phyloP scores from a whole-genome alignment of 73 alveolate species.

The Paramecium caudatum region DNA sequence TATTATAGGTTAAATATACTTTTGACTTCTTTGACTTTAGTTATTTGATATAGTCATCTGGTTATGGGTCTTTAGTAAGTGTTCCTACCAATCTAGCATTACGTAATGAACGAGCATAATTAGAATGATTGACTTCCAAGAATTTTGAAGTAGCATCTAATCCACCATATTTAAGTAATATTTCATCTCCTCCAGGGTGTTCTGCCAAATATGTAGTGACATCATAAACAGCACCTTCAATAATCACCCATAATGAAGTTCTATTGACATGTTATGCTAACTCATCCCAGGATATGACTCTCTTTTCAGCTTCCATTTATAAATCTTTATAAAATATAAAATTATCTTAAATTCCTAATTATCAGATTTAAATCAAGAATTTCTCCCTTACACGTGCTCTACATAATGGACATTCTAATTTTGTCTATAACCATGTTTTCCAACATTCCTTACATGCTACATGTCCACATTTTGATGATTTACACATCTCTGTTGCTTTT shows the following conservation, averaged over 20 bases:
- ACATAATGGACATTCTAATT: constrained; percentile 51
- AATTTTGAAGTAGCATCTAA: constrained; percentile 65
- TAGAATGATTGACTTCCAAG: constrained; percentile 58
- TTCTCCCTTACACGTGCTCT: constrained; percentile 53
- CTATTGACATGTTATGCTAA: constrained; percentile 30
- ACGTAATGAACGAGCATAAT: constrained; percentile 72
- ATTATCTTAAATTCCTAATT: constrained; percentile 20
- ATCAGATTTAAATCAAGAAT: constrained; percentile 12
- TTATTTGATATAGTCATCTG: constrained; percentile 48
- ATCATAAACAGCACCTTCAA: constrained; percentile 78
- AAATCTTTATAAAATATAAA: too few relatives aligned
- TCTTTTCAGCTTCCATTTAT: neutral
- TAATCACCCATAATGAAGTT: constrained; percentile 42
- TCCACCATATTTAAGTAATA: constrained; percentile 69
- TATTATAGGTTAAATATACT: neutral
- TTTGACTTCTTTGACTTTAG: neutral
- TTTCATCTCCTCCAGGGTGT: constrained; percentile 97
- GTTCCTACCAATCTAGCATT: constrained; percentile 76
- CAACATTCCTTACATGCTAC: constrained; percentile 35
- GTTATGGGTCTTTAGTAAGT: constrained; percentile 62
- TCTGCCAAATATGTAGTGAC: constrained; percentile 89
- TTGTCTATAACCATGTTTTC: constrained; percentile 52
- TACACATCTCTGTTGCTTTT: neutral
- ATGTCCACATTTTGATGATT: constrained; percentile 54
- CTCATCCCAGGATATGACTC: constrained; percentile 41